Evolutionary conservation across 2,329 filamentous ascomycete genomes (phyloP).

Genomic region (Sarocladium oryzae): DNA sequence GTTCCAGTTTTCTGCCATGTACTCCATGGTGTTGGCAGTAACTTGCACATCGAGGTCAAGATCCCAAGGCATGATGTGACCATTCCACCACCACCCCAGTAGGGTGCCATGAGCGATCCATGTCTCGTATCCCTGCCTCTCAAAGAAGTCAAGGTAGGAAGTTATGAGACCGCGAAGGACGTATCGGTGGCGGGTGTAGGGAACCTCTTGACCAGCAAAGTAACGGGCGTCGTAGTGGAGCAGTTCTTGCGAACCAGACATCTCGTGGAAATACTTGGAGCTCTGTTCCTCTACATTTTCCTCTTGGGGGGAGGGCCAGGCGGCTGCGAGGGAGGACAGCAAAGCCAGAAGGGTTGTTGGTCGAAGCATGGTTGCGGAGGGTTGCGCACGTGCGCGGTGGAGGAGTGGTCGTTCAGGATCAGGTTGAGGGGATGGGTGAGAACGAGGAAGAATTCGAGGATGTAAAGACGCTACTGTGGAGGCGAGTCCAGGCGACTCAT

Average conservation of each 20-base stretch:
- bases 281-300: slow-evolving; percentile 13
- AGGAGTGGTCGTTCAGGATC: neutral
- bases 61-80: slow-evolving; percentile 73
- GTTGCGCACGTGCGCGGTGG: neutral
- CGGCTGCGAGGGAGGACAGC: slow-evolving; percentile 13
- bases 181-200: slow-evolving; percentile 59
- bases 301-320: neutral
- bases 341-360: slow-evolving; percentile 14
- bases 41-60: slow-evolving; percentile 81
- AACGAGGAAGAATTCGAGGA: neutral
- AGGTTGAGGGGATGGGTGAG: neutral
- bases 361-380: slow-evolving; percentile 3
- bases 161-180: slow-evolving; percentile 64
- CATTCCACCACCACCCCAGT: slow-evolving; percentile 87
- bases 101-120: slow-evolving; percentile 84
- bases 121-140: slow-evolving; percentile 61
- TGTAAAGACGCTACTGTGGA: neutral
- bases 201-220: slow-evolving; percentile 51
- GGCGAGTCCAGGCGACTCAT: neutral
- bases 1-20: slow-evolving; percentile 62
- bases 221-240: slow-evolving; percentile 71
- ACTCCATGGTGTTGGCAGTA: slow-evolving; percentile 56
- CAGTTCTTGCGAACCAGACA: slow-evolving; percentile 51
- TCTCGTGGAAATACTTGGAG: slow-evolving; percentile 60
- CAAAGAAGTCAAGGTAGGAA: slow-evolving; percentile 65